phyloP scores from a whole-genome alignment of 106 monocot species.

The Ottelia alismoides region DNA sequence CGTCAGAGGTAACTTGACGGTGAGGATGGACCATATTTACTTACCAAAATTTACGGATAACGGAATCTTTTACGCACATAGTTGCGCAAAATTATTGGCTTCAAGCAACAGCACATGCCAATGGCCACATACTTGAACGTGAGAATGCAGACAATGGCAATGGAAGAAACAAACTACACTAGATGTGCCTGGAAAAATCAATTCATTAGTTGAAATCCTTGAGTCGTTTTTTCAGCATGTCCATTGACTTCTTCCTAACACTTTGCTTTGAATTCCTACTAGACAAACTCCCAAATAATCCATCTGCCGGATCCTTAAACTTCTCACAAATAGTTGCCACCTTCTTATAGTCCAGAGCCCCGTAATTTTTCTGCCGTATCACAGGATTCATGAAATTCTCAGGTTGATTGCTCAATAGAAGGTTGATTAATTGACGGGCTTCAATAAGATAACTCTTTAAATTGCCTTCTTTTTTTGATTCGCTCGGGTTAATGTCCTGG shows the following conservation, averaged over 20 bases:
- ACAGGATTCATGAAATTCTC: conserved; percentile 69
- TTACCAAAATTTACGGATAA: too few species aligned
- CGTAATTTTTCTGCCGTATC: conserved; percentile 54
- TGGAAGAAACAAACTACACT: too few species aligned
- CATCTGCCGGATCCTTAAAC: conserved; percentile 63
- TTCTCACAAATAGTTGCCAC: conserved; percentile 59
- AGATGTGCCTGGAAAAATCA: too few species aligned
- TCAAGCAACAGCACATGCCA: too few species aligned
- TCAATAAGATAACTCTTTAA: conserved; percentile 50
- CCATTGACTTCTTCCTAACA: conserved; percentile 64
- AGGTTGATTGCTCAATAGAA: conserved; percentile 54
- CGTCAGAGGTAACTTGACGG: too few species aligned
- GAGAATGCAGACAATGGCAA: too few species aligned
- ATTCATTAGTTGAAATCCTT: conserved; percentile 39
- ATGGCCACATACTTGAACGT: too few species aligned
- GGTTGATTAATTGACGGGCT: conserved; percentile 51
- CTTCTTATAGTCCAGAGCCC: conserved; percentile 55
- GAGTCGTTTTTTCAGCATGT: conserved; percentile 48
- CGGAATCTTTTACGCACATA: too few species aligned
- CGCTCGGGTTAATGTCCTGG: conserved; percentile 16
- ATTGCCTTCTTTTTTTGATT: conserved; percentile 30
- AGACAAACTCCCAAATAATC: conserved; percentile 53
- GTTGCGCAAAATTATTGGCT: too few species aligned
- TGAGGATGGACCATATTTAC: too few species aligned
- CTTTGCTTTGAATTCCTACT: conserved; percentile 39